Evolutionary conservation across 495 filamentous ascomycete genomes (phyloP), one percentile per base, ranked within the genome.

Genomic region (Podospora sp.): DNA sequence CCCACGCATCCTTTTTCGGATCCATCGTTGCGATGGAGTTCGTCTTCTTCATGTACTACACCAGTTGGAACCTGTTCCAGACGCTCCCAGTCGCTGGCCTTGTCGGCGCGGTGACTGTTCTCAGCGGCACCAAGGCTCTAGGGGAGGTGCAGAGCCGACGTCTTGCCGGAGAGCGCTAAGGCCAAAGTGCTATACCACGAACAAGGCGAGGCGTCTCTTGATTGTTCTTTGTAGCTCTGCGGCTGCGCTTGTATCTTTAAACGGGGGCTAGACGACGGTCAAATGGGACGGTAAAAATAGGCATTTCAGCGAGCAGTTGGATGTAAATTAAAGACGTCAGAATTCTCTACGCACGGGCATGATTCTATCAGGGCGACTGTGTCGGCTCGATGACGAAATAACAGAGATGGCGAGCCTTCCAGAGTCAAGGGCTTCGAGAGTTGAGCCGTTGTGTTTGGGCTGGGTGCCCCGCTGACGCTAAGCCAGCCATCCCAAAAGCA

Each of bases 41-140:
- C 8, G 87, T 97, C 69, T 98, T 98, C 81, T 93, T 93, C 84
- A 77, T 97, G 76, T 99, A 99, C 84, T 99, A 97, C 76, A 91
- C 85, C 33, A 89, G 80, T 70, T 98, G 94, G 95, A 97, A 89
- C 71, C 81, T 99, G 55, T 99, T 98, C 85, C 90, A 96, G 81
- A 86, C 86, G 27, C 85, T 99, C 49, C 93, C 93, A 11, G 89
- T 88, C 60, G 87, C 87, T 68, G 86, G 83, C 36, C 80, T 85
- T 51, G 86, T 91, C 60, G 89, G 89, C 22, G 77, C 83, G 53
- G 87, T 93, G 62, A 86, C 91, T 24, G 93, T 96, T 73, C 78
- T 98, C 51, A 96, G 92, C 77, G 96, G 63, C 63, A 93, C 90
- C 72, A 90, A 94, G 76, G 96, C 95, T 24, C 81, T 99, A 71